These are phyloP conservation scores for Mentha longifolia DNA, from an alignment of 257 asterid species.

Conservation along the genomic window DNA sequence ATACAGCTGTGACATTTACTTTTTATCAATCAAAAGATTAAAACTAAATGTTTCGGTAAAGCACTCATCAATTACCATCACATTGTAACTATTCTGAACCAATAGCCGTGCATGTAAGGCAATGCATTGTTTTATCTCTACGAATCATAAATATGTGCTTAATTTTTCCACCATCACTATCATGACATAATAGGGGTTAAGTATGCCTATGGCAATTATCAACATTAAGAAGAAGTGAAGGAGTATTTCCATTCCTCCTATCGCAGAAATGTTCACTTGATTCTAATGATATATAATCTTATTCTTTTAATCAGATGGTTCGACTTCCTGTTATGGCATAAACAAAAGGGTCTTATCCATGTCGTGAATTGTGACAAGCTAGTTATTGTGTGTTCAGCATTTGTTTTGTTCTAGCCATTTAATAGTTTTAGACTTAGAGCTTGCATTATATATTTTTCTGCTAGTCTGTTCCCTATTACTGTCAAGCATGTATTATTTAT, in stretches of 20 bases:
- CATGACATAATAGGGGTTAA: background rate
- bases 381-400: background rate
- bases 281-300: background rate
- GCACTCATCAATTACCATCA: background rate
- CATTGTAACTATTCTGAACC: no score
- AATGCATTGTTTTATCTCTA: background rate
- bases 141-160: background rate
- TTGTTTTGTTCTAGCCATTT: background rate
- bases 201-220: background rate
- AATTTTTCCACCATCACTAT: background rate
- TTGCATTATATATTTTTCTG: background rate
- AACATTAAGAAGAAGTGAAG: background rate
- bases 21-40: background rate
- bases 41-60: background rate
- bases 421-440: background rate
- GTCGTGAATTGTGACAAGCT: background rate
- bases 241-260: background rate
- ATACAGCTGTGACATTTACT: background rate
- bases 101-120: conserved; percentile 1
- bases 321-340: conserved; percentile 16
- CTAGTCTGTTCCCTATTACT: background rate
- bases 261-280: background rate
- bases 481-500: conserved; percentile 2
- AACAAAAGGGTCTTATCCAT: conserved; percentile 15
- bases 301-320: background rate